Evolutionary conservation across 2,329 filamentous ascomycete species (phyloP), one percentile per base, ranked within the genome.

Genomic region (Diaporthe ilicicola): DNA sequence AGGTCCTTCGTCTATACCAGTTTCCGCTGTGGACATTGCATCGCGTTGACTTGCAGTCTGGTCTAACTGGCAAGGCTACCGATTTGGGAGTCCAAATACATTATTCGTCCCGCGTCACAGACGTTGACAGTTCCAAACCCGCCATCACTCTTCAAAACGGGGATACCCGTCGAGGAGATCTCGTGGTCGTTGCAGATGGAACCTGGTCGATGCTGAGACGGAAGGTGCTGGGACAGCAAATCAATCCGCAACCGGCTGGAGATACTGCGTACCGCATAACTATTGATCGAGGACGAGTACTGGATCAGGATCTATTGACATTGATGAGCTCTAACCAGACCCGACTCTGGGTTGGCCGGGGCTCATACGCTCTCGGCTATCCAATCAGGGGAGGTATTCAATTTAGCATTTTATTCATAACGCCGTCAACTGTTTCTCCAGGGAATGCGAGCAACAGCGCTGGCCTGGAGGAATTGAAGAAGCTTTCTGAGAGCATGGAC

Each of bases 21-120:
- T 48, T 22, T 8, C 42, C 56, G 56, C 29, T 62, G 27, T 62
- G 56, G 56, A 48, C 56, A n/a, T 48, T 62, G 27, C 56, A 62
- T 24, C 56, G 56, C 19, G 39, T 46, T 34, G 56, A 62, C 27
- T 46, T 62, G 19, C 56, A 62, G 42, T 39, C 17, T 46, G 56
- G 39, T 9, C 3, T 62, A 10, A 62, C 56, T 34, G 39, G 56
- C 3, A 32, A 42, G 19, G 42, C 27, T 24, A 22, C 4, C 42
- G 27, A 62, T 34, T 32, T 48, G 12, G 56, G 56, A 10, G 56
- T 48, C 13, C 6, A 34, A 9, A 34, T 62, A 48, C 42, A 34
- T 6, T 62, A 62, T 24, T 62, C 56, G 34, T 62, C 56, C 15
- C 42, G 42, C 12, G 9, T 62, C 10, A 46, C 15, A 17, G 42